Evolutionary conservation across 805 yeast genomes (phyloP), one percentile per base, ranked within the genome.

Genomic region (Yamadazyma kitorensis): DNA sequence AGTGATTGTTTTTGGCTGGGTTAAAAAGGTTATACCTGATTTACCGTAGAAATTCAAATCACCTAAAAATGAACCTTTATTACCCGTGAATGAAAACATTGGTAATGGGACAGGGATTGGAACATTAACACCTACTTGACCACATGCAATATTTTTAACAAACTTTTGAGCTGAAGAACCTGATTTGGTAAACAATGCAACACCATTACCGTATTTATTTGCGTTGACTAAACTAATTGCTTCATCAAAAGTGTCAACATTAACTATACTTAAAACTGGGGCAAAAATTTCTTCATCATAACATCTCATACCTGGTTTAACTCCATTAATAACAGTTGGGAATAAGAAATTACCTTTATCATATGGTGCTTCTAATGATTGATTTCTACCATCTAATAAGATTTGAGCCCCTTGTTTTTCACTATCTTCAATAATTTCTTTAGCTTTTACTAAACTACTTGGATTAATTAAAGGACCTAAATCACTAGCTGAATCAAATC

Each of bases 71-170:
- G 86, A 79, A 24, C 78, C 83, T 62, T 80, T 80, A 57, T 76
- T 76, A 17, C 89, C 89, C 9, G 89, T 82, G 65, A 82, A 82
- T 3, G 86, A 78, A 59, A 82, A 82, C 85, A 82, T 79, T 40
- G 89, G 88, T 55, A 82, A 64, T 31, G 89, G 89, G 13, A 82
- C 89, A 4, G 89, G 89, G 41, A 82, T 82, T 11, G 89, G 88
- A 23, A 82, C 86, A 49, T 82, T 82, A 47, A 82, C 70, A 36
- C 89, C 89, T 32, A 82, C 84, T 59, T 82, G 88, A 20, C 89
- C 89, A 36, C 81, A 78, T 39, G 80, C 83, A 42, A 81, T 75
- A 44, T 76, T 70, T 59, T 71, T 76, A 55, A 74, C 80, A 67
- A 82, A 82, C 54, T 76, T 76, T 57, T 80, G 82, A 4, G 85